Evolutionary conservation across 2,329 filamentous ascomycete species (phyloP).

Genomic region (Diplocarpon rosae): DNA sequence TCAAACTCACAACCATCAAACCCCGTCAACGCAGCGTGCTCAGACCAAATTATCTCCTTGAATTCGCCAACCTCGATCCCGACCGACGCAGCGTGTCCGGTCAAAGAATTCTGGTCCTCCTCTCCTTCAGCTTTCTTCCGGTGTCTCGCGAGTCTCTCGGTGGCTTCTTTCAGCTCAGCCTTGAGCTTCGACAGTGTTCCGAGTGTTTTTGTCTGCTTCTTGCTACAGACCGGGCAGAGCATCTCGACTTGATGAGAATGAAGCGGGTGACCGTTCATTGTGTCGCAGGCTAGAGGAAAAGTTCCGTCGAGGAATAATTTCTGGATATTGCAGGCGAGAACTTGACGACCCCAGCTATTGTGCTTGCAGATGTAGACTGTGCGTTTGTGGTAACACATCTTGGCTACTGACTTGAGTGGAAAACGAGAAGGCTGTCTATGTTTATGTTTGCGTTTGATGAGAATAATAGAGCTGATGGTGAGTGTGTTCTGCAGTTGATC

Average conservation of each 20-base stretch:
- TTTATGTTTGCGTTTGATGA: no score
- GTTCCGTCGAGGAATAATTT: slow-evolving; percentile 2
- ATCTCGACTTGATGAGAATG: slow-evolving; percentile 3
- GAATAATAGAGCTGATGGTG: no score
- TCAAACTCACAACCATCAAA: no score
- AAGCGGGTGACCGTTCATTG: slow-evolving; percentile 8
- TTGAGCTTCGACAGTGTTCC: not conserved
- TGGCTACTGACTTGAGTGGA: no score
- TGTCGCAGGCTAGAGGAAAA: slow-evolving; percentile 2
- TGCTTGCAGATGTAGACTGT: slow-evolving; percentile 9
- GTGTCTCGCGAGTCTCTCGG: not conserved
- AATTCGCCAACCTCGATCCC: not conserved
- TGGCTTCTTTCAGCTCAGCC: not conserved
- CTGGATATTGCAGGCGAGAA: slow-evolving; percentile 5
- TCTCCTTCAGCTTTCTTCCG: not conserved
- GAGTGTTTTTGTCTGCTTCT: not conserved
- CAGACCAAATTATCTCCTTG: not conserved
- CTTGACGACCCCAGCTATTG: slow-evolving; percentile 7
- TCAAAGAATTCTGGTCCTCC: not conserved
- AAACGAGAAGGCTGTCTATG: no score
- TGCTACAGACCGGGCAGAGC: slow-evolving; percentile 5
- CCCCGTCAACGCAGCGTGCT: no score
- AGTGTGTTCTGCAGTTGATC: no score
- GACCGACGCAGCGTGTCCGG: not conserved
- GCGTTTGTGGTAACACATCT: slow-evolving; percentile 13